Percentiles rank a stretch among this genome's conserved stretches.
These are phyloP conservation scores for Spinellus fusiger DNA, from an alignment of 192 early-diverging fungal genomes.

Conservation along the genomic window DNA sequence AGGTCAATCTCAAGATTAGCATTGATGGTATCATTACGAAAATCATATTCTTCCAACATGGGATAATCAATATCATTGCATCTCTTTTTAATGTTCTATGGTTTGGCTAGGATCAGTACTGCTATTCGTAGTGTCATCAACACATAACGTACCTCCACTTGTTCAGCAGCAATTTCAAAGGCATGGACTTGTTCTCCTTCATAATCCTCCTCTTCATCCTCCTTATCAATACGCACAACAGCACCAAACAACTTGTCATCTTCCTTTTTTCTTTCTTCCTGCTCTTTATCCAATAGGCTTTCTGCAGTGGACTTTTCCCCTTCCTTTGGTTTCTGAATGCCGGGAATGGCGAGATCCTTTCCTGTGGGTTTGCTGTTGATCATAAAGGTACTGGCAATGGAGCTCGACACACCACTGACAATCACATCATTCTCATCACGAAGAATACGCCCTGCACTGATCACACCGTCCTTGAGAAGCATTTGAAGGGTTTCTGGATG, in stretches of 20 bases:
- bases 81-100: slow-evolving; percentile 66
- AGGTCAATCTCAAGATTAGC: slow-evolving; percentile 72
- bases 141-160: slow-evolving; percentile 50
- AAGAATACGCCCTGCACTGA: slow-evolving; percentile 57
- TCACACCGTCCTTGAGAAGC: slow-evolving; percentile 71
- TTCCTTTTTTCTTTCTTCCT: slow-evolving; percentile 21
- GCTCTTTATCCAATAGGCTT: slow-evolving; percentile 14
- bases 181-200: slow-evolving; percentile 70
- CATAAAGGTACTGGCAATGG: neutral
- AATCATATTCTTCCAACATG: slow-evolving; percentile 98
- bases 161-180: slow-evolving; percentile 63
- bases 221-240: slow-evolving; percentile 43
- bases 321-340: slow-evolving; percentile 48
- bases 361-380: slow-evolving; percentile 43
- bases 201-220: slow-evolving; percentile 70
- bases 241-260: slow-evolving; percentile 39
- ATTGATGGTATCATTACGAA: slow-evolving; percentile 66
- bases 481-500: slow-evolving; percentile 76
- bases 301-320: slow-evolving; percentile 7
- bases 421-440: slow-evolving; percentile 41
- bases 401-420: slow-evolving; percentile 1
- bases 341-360: slow-evolving; percentile 62
- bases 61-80: slow-evolving; percentile 91
- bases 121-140: neutral
- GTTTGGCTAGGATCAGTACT: neutral